Base-by-base conservation (phyloP, 306 rosid species). In the Cyamopsis tetragonoloba region DNA sequence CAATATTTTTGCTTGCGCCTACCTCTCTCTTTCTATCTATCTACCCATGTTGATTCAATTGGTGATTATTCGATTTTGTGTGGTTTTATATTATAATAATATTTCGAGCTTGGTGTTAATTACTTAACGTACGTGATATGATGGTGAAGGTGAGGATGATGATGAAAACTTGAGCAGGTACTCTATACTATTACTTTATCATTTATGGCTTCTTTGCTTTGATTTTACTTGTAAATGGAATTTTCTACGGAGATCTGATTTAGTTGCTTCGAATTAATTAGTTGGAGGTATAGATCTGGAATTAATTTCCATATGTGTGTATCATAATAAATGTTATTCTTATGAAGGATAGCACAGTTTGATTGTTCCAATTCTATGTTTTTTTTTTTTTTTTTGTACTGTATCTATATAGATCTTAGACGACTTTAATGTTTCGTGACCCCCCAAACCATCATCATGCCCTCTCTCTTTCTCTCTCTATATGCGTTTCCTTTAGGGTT, bases 221-320 rank as follows among this genome's bases (percentile, higher is more conserved):
- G n/a, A n/a, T n/a, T n/a, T 80, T 59, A 58, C 22, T 44, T 76
- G 78, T 72, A 61, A 35, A 77, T 71, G 44, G 59, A 43, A 74
- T 71, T 44, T 44, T n/a, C n/a, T n/a, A n/a, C n/a, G 84, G 32
- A 38, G 75, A 65, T 5, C 23, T 67, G 41, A 32, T 60, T 49
- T 46, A 55, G 49, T 72, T 65, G 49, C 50, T 12, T 55, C 58
- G 32, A 24, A 41, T 69, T 35, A 62, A 51, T 47, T 31, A 51
- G 68, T 60, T 72, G 70, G 47, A 42, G 23, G 31, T 43, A 59
- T 68, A 75, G 85, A 80, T 71, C 85, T 76, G 72, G 76, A 66
- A 70, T 63, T n/a, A n/a, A 71, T 71, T 76, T 76, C 79, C 59
- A 53, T 71, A 53, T 71, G 66, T 72, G 13, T 76, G 73, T 81